Evolutionary conservation across 2,329 filamentous ascomycete species (phyloP).

Genomic region (Keithomyces neogunnii): DNA sequence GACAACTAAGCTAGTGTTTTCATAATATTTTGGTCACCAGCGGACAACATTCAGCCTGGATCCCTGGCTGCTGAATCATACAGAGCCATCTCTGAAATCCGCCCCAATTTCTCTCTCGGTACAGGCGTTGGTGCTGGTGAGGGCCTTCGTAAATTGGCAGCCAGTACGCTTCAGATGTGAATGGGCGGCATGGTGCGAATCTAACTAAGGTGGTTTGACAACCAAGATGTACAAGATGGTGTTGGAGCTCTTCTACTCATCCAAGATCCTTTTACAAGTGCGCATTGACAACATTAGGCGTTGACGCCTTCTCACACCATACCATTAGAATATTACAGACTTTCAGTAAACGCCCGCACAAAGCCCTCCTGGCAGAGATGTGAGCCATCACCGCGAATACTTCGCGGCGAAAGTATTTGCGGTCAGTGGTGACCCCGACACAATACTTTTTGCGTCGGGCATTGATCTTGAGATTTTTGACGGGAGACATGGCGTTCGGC

Average conservation of each 20-base stretch:
- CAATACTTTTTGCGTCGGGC: too few species aligned
- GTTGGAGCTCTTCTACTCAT: conserved; percentile 30
- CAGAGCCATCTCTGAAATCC: conserved; percentile 48
- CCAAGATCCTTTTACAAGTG: conserved; percentile 24
- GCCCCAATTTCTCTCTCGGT: not conserved
- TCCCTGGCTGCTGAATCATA: conserved; percentile 72
- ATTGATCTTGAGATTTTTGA: too few species aligned
- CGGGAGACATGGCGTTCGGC: too few species aligned
- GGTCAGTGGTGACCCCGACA: too few species aligned
- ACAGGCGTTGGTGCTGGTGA: conserved; percentile 7
- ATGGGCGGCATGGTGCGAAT: conserved; percentile 35
- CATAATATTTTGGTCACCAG: conserved; percentile 14
- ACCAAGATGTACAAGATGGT: conserved; percentile 24
- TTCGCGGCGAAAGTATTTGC: too few species aligned
- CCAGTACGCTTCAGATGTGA: conserved; percentile 21
- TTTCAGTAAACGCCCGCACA: too few species aligned
- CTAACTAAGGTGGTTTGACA: conserved; percentile 28
- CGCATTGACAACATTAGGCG: too few species aligned
- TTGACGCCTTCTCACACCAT: too few species aligned
- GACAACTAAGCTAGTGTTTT: too few species aligned
- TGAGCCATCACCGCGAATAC: too few species aligned
- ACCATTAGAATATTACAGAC: too few species aligned
- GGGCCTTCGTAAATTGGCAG: conserved; percentile 31
- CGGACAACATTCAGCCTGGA: conserved; percentile 56
- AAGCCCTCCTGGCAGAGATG: too few species aligned